A percentile compares a stretch with the other conserved stretches of the same genome.
These are phyloP conservation scores for Aspergillus quadricinctus DNA, from an alignment of 2,329 filamentous ascomycete genomes.

Conservation along the genomic window DNA sequence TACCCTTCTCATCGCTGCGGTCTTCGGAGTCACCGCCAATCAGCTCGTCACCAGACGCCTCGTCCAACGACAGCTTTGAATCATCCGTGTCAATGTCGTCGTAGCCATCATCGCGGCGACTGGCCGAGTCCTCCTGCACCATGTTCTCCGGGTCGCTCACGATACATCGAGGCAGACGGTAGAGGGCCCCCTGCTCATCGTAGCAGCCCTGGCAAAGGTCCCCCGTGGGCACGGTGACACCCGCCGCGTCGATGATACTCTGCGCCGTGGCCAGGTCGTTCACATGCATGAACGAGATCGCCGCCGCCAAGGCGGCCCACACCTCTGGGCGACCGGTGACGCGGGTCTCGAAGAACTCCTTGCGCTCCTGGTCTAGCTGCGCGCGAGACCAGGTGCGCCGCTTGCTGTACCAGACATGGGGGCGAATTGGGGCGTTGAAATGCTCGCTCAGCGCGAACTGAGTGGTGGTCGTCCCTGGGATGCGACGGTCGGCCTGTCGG, in stretches of 20 bases:
- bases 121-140: conserved; percentile 18
- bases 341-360: conserved; percentile 85
- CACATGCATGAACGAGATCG: conserved; percentile 64
- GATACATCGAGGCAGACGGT: conserved; percentile 64
- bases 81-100: conserved; percentile 26
- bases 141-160: conserved; percentile 64
- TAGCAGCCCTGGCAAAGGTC: conserved; percentile 68
- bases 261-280: conserved; percentile 67
- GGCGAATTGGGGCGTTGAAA: conserved; percentile 65
- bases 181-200: conserved; percentile 66
- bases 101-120: conserved; percentile 18
- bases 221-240: conserved; percentile 69
- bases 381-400: conserved; percentile 65
- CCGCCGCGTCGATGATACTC: conserved; percentile 72
- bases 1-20: conserved; percentile 56
- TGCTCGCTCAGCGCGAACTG: conserved; percentile 48
- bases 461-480: conserved; percentile 9
- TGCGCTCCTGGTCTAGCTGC: conserved; percentile 65
- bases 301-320: conserved; percentile 70
- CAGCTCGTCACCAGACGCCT: conserved; percentile 38
- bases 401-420: conserved; percentile 62
- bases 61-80: conserved; percentile 32
- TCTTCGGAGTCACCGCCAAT: conserved; percentile 37
- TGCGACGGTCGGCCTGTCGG: conserved; percentile 10
- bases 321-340: conserved; percentile 73